Percentiles rank a stretch among this genome's conserved stretches.
Evolutionary conservation across 2,329 filamentous ascomycete genomes (phyloP).

Genomic region (Venturia effusa): DNA sequence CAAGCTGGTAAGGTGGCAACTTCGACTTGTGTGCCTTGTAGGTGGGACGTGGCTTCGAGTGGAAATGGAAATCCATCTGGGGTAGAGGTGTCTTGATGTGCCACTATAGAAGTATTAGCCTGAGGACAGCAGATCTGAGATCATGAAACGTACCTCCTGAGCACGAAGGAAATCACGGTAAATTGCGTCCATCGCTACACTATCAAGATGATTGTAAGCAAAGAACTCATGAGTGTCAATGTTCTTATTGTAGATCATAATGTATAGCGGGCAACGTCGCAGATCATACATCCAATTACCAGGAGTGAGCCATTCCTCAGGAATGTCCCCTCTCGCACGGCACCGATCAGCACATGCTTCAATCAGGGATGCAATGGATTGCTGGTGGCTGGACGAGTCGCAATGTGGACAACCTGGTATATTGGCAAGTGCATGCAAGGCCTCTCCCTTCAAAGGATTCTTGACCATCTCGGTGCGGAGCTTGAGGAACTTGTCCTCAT

Average conservation of each 20-base stretch:
- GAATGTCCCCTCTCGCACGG: neutral
- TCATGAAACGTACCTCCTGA: neutral
- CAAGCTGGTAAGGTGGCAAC: neutral
- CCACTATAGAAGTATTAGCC: neutral
- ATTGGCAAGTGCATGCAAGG: neutral
- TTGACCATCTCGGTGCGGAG: neutral
- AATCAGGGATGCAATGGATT: neutral
- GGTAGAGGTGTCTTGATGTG: neutral
- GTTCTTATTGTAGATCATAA: neutral
- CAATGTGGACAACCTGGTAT: neutral
- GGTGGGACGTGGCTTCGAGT: neutral
- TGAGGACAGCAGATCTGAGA: neutral
- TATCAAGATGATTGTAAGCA: neutral
- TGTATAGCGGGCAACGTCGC: neutral
- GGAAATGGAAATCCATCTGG: neutral
- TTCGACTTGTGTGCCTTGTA: neutral
- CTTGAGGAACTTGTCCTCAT: neutral
- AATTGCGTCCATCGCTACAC: neutral
- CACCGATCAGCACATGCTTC: neutral
- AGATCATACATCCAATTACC: neutral
- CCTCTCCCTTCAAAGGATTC: neutral
- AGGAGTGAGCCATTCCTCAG: neutral
- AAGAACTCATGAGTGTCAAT: neutral
- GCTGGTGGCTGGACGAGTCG: neutral
- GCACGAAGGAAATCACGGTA: constrained; percentile 1